These are phyloP conservation scores for Epichloe sibirici DNA, from an alignment of 2,329 filamentous ascomycete genomes.

Conservation along the genomic window DNA sequence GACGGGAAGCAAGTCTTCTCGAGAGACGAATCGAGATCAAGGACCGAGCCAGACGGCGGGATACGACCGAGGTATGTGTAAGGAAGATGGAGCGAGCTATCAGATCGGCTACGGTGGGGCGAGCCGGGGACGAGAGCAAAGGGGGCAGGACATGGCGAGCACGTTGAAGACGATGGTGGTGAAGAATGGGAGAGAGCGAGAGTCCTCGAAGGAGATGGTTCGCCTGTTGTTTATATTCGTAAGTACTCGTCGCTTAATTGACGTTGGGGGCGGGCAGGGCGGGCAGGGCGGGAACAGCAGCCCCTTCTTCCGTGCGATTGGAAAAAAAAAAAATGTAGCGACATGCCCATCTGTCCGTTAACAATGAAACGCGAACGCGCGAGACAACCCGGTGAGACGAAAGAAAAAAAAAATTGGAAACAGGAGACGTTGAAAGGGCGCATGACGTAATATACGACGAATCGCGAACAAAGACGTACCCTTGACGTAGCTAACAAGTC, in stretches of 20 bases:
- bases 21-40: constrained; percentile 55
- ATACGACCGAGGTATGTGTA: constrained; percentile 52
- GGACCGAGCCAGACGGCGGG: constrained; percentile 48
- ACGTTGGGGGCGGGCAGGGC: too few relatives aligned
- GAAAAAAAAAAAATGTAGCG: background rate
- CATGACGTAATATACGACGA: background rate
- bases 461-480: constrained; percentile 27
- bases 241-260: background rate
- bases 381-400: background rate
- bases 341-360: background rate
- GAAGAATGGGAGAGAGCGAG: constrained; percentile 52
- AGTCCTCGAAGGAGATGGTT: constrained; percentile 50
- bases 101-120: constrained; percentile 49
- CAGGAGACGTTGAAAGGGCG: background rate
- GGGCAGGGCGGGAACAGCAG: too few relatives aligned
- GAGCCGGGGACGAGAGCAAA: constrained; percentile 42
- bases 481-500: constrained; percentile 44
- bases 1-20: constrained; percentile 46
- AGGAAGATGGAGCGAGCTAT: constrained; percentile 54
- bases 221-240: constrained; percentile 28
- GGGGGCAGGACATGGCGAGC: constrained; percentile 41
- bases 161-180: constrained; percentile 46
- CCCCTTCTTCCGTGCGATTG: background rate
- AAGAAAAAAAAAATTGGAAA: background rate
- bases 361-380: background rate